Conservation (phyloP, 2,329 filamentous ascomycete species). For the Talaromyces sp. region DNA sequence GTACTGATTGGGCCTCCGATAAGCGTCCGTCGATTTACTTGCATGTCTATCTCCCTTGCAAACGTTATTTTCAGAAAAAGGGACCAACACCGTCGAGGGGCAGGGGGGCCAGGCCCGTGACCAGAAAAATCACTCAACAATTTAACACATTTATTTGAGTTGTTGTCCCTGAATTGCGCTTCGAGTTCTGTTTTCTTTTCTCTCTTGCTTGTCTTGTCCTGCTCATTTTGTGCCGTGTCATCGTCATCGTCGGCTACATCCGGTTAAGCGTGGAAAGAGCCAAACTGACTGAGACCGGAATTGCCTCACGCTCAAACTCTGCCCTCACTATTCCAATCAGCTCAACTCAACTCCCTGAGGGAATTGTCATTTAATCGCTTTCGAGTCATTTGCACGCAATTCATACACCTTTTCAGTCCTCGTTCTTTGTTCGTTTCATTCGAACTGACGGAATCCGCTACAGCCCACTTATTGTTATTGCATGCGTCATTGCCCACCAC, state of each 20-base stretch:
- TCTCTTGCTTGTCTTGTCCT: not conserved
- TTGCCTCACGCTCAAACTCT: conserved; percentile 14
- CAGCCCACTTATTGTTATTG: not conserved
- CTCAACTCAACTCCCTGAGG: not conserved
- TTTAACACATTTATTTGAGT: not conserved
- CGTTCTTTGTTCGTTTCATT: not conserved
- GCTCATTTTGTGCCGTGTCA: not conserved
- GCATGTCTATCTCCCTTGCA: conserved; percentile 7
- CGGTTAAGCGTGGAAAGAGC: conserved; percentile 17
- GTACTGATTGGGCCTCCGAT: conserved; percentile 14
- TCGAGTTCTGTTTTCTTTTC: too few species aligned
- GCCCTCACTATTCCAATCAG: not conserved
- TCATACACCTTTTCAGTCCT: not conserved
- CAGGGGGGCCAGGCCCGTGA: conserved; percentile 5
- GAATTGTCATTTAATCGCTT: not conserved
- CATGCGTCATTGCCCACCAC: conserved; percentile 18
- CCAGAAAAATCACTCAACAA: not conserved
- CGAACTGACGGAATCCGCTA: not conserved
- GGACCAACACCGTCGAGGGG: not conserved
- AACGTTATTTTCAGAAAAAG: not conserved
- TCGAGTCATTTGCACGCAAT: not conserved
- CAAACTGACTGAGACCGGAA: conserved; percentile 7
- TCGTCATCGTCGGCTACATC: conserved; percentile 19
- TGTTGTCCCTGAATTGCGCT: not conserved
- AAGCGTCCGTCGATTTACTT: conserved; percentile 10